Evolutionary conservation across 768 basidiomycete genomes (phyloP).

Genomic region (Mycena latifolia): DNA sequence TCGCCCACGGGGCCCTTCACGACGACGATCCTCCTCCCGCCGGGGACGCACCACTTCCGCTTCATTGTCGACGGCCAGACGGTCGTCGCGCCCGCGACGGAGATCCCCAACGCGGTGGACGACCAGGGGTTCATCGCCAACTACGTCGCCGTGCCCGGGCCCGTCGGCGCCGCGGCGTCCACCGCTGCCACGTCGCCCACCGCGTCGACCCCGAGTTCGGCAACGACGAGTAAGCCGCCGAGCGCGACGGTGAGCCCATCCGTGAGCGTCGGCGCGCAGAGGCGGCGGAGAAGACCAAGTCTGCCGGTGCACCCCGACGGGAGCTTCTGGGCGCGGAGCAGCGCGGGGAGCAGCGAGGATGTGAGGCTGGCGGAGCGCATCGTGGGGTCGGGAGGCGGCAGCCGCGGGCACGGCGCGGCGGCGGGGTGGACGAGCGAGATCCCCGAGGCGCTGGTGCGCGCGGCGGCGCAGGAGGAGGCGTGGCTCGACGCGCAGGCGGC

Average conservation of each 20-base stretch:
- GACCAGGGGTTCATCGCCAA: slow-evolving; percentile 96
- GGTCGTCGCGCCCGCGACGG: slow-evolving; percentile 71
- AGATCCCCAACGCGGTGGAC: slow-evolving; percentile 88
- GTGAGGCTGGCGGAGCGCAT: slow-evolving; percentile 27
- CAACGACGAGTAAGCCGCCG: slow-evolving; percentile 16
- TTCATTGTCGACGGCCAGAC: slow-evolving; percentile 95
- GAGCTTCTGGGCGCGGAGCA: slow-evolving; percentile 35
- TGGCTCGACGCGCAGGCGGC: slow-evolving; percentile 64
- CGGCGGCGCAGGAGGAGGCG: slow-evolving; percentile 87
- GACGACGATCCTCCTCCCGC: slow-evolving; percentile 68
- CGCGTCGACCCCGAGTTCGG: neutral
- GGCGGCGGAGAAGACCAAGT: slow-evolving; percentile 13
- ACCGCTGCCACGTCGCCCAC: slow-evolving; percentile 35
- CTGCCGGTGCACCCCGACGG: slow-evolving; percentile 34
- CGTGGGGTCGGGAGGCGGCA: neutral
- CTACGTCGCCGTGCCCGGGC: slow-evolving; percentile 80
- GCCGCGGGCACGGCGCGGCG: neutral
- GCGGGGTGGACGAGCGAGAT: slow-evolving; percentile 83
- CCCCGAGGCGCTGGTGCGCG: slow-evolving; percentile 81
- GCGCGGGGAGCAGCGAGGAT: slow-evolving; percentile 34
- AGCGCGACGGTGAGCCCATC: slow-evolving; percentile 27
- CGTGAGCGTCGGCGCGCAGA: slow-evolving; percentile 11
- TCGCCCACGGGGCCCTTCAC: slow-evolving; percentile 28
- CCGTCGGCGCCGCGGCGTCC: slow-evolving; percentile 34
- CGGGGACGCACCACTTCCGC: slow-evolving; percentile 94